phyloP scores from a whole-genome alignment of 352 stramenopile species.

The Globisporangium cystogenes region DNA sequence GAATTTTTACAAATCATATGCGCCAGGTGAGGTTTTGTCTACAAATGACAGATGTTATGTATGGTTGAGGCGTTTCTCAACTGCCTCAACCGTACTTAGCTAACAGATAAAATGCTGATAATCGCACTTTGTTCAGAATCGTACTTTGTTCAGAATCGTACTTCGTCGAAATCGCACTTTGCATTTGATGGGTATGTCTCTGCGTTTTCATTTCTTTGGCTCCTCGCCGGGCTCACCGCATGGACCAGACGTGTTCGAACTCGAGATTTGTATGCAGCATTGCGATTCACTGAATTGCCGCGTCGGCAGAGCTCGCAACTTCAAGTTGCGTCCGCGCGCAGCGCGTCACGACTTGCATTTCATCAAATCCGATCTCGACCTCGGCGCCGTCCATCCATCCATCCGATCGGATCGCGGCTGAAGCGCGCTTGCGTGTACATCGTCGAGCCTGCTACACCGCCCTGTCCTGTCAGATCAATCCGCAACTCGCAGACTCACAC shows the following conservation, averaged over 20 bases:
- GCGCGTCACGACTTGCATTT: conserved; percentile 2
- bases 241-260: not conserved
- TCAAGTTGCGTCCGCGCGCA: conserved; percentile 1
- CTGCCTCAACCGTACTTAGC: too few species aligned
- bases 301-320: not conserved
- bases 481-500: conserved; percentile 10
- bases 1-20: too few species aligned
- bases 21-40: too few species aligned
- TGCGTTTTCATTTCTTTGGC: not conserved
- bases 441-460: too few species aligned
- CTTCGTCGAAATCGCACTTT: too few species aligned
- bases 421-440: too few species aligned
- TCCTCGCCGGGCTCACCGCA: not conserved
- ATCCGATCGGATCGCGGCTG: too few species aligned
- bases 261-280: conserved; percentile 6
- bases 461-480: conserved; percentile 3
- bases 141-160: too few species aligned
- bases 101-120: too few species aligned
- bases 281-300: conserved; percentile 5
- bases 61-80: too few species aligned
- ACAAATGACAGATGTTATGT: too few species aligned
- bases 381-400: not conserved
- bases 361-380: not conserved
- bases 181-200: not conserved
- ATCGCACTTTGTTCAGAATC: too few species aligned